These are phyloP conservation scores for Xylaria nigripes DNA, from an alignment of 495 filamentous ascomycete genomes.

Conservation along the genomic window DNA sequence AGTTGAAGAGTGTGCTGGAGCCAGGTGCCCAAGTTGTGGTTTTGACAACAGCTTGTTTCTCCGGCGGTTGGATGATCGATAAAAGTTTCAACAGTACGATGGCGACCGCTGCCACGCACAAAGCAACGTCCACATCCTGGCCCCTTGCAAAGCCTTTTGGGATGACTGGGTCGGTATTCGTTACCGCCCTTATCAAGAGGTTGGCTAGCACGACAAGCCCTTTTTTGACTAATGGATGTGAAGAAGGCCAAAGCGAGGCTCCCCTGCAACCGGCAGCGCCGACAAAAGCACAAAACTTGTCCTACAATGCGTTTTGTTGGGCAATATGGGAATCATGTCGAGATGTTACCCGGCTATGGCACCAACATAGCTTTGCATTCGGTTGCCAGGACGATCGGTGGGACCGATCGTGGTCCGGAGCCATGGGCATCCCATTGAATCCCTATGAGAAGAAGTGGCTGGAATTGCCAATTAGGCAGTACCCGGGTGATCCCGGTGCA, in stretches of 20 bases:
- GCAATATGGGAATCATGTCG: background rate
- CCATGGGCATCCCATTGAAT: too few species aligned
- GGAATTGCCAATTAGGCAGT: too few species aligned
- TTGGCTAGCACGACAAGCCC: background rate
- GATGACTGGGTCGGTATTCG: background rate
- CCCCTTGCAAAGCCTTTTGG: background rate
- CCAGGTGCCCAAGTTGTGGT: background rate
- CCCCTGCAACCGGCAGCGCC: background rate
- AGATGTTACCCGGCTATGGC: too few species aligned
- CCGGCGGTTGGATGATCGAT: background rate
- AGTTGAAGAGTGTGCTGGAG: background rate
- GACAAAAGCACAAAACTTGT: background rate
- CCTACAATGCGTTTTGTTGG: background rate
- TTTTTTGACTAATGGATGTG: background rate
- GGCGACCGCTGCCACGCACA: background rate
- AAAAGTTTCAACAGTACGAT: background rate
- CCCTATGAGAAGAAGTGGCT: too few species aligned
- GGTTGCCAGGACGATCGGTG: too few species aligned
- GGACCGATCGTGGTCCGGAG: too few species aligned
- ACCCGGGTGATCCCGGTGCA: too few species aligned
- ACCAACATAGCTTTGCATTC: too few species aligned
- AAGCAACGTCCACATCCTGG: background rate
- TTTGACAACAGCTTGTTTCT: background rate
- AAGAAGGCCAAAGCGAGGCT: background rate
- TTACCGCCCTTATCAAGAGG: background rate